phyloP scores from a whole-genome alignment of 2,329 filamentous ascomycete genomes.

The Fusarium redolens region DNA sequence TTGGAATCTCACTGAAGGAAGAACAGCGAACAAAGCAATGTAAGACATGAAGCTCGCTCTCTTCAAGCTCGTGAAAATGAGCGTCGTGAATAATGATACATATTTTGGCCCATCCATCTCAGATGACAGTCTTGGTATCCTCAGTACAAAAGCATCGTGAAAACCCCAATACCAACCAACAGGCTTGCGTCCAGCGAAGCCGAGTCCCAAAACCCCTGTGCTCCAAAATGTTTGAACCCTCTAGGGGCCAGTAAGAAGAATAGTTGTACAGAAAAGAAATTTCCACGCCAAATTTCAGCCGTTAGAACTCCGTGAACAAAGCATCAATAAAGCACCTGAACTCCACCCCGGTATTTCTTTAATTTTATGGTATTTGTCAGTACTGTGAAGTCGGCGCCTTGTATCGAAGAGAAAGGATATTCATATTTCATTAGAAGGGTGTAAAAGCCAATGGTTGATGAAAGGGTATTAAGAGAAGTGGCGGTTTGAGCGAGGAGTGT shows the following conservation, averaged over 20 bases:
- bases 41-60: constrained; percentile 10
- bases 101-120: constrained; percentile 27
- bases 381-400: constrained; percentile 24
- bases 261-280: constrained; percentile 51
- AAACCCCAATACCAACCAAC: constrained; percentile 4
- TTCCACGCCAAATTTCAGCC: constrained; percentile 15
- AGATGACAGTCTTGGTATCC: constrained; percentile 44
- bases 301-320: constrained; percentile 21
- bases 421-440: constrained; percentile 43
- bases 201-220: constrained; percentile 17
- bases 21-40: not conserved
- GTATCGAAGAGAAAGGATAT: constrained; percentile 11
- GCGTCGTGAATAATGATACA: constrained; percentile 49
- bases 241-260: constrained; percentile 37
- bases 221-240: constrained; percentile 21
- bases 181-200: constrained; percentile 13
- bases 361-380: constrained; percentile 31
- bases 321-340: constrained; percentile 20
- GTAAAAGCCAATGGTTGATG: not conserved
- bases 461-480: constrained; percentile 47
- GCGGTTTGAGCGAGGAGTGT: constrained; percentile 61
- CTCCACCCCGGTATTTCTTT: constrained; percentile 35
- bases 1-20: not conserved
- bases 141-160: constrained; percentile 25
- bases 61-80: constrained; percentile 34